Evolutionary conservation across 139 green algal genomes (phyloP), one percentile per base, ranked within the genome.

Genomic region (Asterochloris erici): DNA sequence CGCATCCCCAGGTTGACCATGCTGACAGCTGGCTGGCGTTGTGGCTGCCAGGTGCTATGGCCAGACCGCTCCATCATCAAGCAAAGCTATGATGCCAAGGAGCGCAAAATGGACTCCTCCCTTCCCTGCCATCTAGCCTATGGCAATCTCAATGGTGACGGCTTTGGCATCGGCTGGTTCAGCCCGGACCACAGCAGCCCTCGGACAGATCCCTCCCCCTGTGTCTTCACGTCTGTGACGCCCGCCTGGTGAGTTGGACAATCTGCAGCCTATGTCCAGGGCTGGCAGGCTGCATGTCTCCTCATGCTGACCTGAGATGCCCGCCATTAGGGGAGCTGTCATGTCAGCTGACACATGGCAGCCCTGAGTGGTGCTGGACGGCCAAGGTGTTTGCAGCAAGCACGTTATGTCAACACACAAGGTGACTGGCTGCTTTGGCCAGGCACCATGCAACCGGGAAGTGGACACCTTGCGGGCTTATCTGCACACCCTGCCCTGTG

Each of bases 91-190:
- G 95, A 98, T 68, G 96, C 96, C 0, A 86, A 92, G 14, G 96
- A 99, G 86, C 87, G 96, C 1, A 85, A 94, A 70, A 90, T 89
- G 68, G 91, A 97, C 78, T 87, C 86, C 11, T 91, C 82, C 0
- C 85, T 95, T 69, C 94, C 92, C 17, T 89, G 87, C 62, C 94
- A 97, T 79, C 83, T 97, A 23, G 87, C 82, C 24, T 91, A 97
- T 78, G 95, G 96, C 70, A 98, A 98, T 84, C 82, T 99, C 0
- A 99, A 99, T 84, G 96, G 93, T 14, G 96, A 98, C 81, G 95
- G 95, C 9, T 98, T 97, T 84, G 95, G 95, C 70, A 97, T 98
- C 73, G 96, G 96, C 24, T 98, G 93, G 95, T 98, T 92, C 86
- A 90, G 60, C 16, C 21, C 81, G 0, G 82, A 66, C 83, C 85